Percentiles rank a stretch among this genome's conserved stretches.
Evolutionary conservation across 345 rosid genomes (phyloP).

Genomic region (Eucalyptus pauciflora): DNA sequence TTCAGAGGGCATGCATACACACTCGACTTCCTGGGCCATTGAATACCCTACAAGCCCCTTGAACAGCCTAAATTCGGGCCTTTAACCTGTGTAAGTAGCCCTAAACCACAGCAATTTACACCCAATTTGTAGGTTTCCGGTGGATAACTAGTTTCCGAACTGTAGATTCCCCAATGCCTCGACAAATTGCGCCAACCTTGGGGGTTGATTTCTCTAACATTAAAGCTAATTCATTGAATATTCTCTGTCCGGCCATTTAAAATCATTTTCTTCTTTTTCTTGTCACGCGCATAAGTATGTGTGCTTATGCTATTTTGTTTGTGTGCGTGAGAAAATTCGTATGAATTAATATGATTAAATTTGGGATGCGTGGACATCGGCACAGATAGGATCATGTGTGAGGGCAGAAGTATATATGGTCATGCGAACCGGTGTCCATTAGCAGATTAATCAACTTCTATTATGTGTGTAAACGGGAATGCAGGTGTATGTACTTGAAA

Average conservation of each 20-base stretch:
- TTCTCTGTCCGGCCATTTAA: too few species aligned
- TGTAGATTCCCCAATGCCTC: too few species aligned
- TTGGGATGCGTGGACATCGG: background rate
- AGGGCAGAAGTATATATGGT: background rate
- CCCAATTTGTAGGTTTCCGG: too few species aligned
- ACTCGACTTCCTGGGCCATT: background rate
- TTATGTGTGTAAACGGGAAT: fast-evolving
- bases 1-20: too few species aligned
- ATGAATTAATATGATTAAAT: background rate
- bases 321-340: background rate
- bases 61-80: too few species aligned
- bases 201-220: too few species aligned
- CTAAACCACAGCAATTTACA: too few species aligned
- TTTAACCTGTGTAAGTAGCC: too few species aligned
- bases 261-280: background rate
- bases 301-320: background rate
- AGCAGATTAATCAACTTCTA: background rate
- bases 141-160: too few species aligned
- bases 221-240: too few species aligned
- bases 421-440: background rate
- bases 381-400: background rate
- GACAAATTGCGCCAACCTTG: too few species aligned
- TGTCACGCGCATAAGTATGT: fast-evolving
- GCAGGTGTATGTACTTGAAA: background rate
- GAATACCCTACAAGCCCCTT: too few species aligned